These are phyloP conservation scores for Fusarium robinianum DNA, from an alignment of 2,329 filamentous ascomycete genomes.

Conservation along the genomic window DNA sequence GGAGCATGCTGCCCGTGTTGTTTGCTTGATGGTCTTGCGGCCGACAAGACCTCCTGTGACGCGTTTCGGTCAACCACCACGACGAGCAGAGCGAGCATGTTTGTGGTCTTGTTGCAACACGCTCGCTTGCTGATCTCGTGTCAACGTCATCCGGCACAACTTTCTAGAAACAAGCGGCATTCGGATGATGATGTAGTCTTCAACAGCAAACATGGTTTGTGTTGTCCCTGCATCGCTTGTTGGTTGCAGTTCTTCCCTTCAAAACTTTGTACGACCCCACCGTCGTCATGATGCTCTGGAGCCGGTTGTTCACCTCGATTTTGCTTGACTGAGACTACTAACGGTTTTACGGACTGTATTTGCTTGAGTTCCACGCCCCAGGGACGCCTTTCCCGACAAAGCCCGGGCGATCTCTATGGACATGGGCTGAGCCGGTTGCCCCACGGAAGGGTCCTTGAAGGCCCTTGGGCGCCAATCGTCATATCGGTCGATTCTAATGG, in stretches of 20 bases:
- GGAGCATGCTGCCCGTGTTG: too few species aligned
- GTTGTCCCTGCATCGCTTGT: too few species aligned
- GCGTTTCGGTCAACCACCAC: too few species aligned
- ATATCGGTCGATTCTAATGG: not conserved
- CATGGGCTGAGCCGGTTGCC: constrained; percentile 5
- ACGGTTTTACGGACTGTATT: constrained; percentile 24
- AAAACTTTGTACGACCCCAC: too few species aligned
- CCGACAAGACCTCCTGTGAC: too few species aligned
- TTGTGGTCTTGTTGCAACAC: too few species aligned
- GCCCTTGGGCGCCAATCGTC: not conserved
- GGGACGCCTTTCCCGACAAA: not conserved
- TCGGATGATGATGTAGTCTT: constrained; percentile 1
- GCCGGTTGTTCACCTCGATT: constrained; percentile 1
- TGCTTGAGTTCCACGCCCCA: constrained; percentile 8
- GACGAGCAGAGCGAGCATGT: too few species aligned
- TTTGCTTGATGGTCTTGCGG: too few species aligned
- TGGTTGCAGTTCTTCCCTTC: too few species aligned
- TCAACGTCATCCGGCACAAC: constrained; percentile 12
- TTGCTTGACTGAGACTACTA: constrained; percentile 11
- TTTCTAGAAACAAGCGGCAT: not conserved
- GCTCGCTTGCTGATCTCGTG: not conserved
- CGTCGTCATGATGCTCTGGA: constrained; percentile 18
- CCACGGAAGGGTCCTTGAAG: constrained; percentile 3
- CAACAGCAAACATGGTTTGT: not conserved
- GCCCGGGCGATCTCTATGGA: constrained; percentile 6